Conservation (phyloP, 2,329 filamentous ascomycete genomes). For the Dothideomycetidae sp. region DNA sequence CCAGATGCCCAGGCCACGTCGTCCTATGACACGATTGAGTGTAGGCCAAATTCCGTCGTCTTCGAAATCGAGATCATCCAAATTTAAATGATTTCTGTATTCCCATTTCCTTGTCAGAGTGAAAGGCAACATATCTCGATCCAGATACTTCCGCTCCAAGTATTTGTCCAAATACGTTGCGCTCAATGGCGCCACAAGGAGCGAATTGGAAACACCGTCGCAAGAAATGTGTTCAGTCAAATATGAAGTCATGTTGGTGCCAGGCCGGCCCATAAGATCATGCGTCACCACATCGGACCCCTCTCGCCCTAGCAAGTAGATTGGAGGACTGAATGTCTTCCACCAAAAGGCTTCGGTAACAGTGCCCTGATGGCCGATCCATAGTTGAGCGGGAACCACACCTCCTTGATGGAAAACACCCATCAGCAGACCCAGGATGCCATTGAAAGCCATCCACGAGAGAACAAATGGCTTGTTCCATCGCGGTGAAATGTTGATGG, state of each 20-base stretch:
- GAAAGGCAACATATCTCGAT: conserved; percentile 7
- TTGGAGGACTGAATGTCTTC: conserved; percentile 73
- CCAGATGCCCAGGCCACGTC: conserved; percentile 33
- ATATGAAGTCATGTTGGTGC: conserved; percentile 44
- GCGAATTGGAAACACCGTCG: conserved; percentile 28
- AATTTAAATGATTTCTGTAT: conserved; percentile 52
- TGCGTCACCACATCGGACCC: conserved; percentile 55
- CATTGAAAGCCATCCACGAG: conserved; percentile 56
- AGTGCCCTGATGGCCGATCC: conserved; percentile 53
- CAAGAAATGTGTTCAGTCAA: conserved; percentile 48
- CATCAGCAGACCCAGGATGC: conserved; percentile 55
- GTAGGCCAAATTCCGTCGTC: conserved; percentile 64
- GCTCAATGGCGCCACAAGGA: conserved; percentile 57
- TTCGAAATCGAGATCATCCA: conserved; percentile 68
- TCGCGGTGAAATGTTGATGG: conserved; percentile 49
- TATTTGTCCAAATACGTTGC: conserved; percentile 54
- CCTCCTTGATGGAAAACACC: conserved; percentile 73
- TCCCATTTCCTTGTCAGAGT: conserved; percentile 56
- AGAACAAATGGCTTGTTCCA: conserved; percentile 38
- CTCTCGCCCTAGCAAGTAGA: conserved; percentile 65
- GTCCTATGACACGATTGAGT: conserved; percentile 43
- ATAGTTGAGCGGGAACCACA: conserved; percentile 60
- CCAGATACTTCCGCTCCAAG: conserved; percentile 9
- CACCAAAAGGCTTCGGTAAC: conserved; percentile 64
- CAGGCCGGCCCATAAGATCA: conserved; percentile 60